Percentiles rank a stretch among this genome's conserved stretches.
Conservation (phyloP, 768 basidiomycete species). For the Hortiboletus flavorubellus region DNA sequence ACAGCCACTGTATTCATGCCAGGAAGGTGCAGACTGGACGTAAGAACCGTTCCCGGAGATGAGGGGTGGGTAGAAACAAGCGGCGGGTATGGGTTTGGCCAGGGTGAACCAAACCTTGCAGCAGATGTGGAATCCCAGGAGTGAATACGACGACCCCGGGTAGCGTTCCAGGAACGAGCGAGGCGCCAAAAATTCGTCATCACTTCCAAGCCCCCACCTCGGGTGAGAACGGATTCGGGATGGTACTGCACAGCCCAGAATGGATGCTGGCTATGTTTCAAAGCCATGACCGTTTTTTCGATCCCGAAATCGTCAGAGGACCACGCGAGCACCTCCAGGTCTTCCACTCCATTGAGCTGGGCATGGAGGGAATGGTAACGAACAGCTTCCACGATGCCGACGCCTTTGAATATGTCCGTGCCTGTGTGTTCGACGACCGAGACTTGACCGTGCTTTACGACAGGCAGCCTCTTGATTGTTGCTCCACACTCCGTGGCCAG, state of each 20-base stretch:
- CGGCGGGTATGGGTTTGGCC: slow-evolving; percentile 47
- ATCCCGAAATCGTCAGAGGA: slow-evolving; percentile 64
- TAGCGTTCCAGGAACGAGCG: slow-evolving; percentile 53
- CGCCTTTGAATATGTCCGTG: slow-evolving; percentile 57
- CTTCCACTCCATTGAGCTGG: slow-evolving; percentile 40
- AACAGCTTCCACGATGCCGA: slow-evolving; percentile 55
- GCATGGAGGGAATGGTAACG: slow-evolving; percentile 81
- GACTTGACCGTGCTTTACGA: slow-evolving; percentile 80
- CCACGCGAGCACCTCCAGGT: slow-evolving; percentile 70
- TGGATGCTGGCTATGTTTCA: slow-evolving; percentile 58
- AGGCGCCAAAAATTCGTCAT: slow-evolving; percentile 73
- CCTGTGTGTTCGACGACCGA: slow-evolving; percentile 59
- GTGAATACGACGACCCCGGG: slow-evolving; percentile 34
- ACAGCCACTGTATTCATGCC: slow-evolving; percentile 42
- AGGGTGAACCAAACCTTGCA: slow-evolving; percentile 45
- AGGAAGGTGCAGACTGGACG: slow-evolving; percentile 41
- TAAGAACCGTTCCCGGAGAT: slow-evolving; percentile 32
- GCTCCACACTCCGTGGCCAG: slow-evolving; percentile 65
- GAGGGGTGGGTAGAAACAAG: slow-evolving; percentile 18
- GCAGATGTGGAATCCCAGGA: slow-evolving; percentile 42
- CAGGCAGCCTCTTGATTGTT: slow-evolving; percentile 49
- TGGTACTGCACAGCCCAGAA: slow-evolving; percentile 92
- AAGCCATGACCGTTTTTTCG: slow-evolving; percentile 71
- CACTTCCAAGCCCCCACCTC: slow-evolving; percentile 63
- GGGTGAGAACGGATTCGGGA: slow-evolving; percentile 78